Evolutionary conservation across 78 protist genomes (phyloP).

Genomic region (Parvularia atlantis): DNA sequence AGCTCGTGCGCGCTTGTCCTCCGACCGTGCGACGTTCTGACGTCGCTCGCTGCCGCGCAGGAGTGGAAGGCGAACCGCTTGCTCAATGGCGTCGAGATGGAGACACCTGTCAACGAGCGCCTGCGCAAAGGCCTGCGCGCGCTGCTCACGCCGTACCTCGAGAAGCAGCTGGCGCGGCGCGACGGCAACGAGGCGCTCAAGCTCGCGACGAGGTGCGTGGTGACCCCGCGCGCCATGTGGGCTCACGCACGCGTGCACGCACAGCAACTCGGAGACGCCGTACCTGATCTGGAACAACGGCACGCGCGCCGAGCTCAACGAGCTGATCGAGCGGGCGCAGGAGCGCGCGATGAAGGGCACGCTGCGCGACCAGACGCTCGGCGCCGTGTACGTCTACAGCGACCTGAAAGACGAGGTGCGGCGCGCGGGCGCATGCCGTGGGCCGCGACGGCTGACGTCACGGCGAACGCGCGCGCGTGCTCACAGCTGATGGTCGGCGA

Average conservation of each 20-base stretch:
- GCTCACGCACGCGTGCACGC: slow-evolving; percentile 18
- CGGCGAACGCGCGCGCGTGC: no score
- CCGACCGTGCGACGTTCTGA: no score
- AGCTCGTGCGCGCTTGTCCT: no score
- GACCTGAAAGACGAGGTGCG: not conserved
- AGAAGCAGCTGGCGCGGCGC: not conserved
- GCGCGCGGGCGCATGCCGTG: no score
- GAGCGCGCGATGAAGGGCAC: not conserved
- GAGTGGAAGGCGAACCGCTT: no score
- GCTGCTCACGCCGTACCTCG: not conserved
- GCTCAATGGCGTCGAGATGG: no score
- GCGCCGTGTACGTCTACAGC: not conserved
- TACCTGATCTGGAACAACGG: slow-evolving; percentile 61
- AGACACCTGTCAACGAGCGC: not conserved
- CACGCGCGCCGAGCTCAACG: slow-evolving; percentile 43
- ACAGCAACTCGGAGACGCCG: slow-evolving; percentile 46
- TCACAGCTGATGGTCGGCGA: slow-evolving; percentile 44
- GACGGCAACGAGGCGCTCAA: no score
- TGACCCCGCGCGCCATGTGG: slow-evolving; percentile 61
- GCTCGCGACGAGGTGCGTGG: slow-evolving; percentile 10
- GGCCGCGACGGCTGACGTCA: no score
- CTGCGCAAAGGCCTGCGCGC: not conserved
- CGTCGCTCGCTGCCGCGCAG: no score
- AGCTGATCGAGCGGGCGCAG: not conserved
- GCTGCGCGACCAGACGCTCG: not conserved